Evolutionary conservation across 371 early-diverging fungal genomes (phyloP).

Genomic region (Capniomyces stellatus): DNA sequence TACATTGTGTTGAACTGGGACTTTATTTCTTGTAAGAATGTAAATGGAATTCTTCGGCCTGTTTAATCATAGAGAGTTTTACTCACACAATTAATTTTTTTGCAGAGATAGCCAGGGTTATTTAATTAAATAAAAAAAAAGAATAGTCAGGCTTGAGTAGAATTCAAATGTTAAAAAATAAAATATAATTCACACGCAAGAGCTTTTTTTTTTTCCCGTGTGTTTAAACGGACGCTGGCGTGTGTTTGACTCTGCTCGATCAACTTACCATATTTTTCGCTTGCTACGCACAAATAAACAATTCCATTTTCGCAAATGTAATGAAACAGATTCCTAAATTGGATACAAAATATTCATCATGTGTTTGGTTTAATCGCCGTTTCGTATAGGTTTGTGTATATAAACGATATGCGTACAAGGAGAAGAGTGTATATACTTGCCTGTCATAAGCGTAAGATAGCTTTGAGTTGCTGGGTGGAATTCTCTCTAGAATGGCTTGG

Average conservation of each 20-base stretch:
- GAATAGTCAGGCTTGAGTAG: too few species aligned
- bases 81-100: not conserved
- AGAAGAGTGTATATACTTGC: conserved; percentile 22
- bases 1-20: conserved; percentile 28
- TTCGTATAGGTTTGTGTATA: too few species aligned
- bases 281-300: conserved; percentile 78
- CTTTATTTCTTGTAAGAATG: conserved; percentile 69
- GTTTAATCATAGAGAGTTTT: not conserved
- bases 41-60: conserved; percentile 71
- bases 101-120: too few species aligned
- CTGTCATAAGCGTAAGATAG: conserved; percentile 80
- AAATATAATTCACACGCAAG: too few species aligned
- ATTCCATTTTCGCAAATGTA: conserved; percentile 63
- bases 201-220: too few species aligned
- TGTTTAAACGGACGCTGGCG: too few species aligned
- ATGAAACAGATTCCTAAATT: conserved; percentile 63
- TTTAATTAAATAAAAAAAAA: too few species aligned
- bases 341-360: too few species aligned
- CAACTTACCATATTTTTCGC: conserved; percentile 52
- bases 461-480: conserved; percentile 74
- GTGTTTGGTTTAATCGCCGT: too few species aligned
- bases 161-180: too few species aligned
- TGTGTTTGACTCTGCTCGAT: too few species aligned
- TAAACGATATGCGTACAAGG: too few species aligned
- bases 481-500: conserved; percentile 74